These are phyloP conservation scores for Candida ipomoeae DNA, from an alignment of 805 yeast genomes.

Conservation along the genomic window DNA sequence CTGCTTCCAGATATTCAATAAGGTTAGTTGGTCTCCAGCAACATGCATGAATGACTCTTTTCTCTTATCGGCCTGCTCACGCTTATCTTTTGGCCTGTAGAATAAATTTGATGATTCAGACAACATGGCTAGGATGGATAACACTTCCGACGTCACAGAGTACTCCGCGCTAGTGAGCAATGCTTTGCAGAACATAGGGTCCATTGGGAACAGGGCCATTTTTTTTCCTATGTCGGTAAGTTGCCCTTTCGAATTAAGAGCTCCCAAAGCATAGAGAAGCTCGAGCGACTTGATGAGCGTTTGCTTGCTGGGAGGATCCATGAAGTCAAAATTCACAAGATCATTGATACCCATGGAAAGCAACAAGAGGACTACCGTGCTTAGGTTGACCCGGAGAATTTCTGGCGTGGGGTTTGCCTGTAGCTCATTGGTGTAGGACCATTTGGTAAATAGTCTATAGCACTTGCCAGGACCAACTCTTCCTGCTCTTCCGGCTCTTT, in stretches of 20 bases:
- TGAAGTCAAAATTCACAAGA: slow-evolving; percentile 75
- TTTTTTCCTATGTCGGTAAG: slow-evolving; percentile 72
- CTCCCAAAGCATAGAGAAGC: slow-evolving; percentile 81
- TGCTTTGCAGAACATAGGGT: slow-evolving; percentile 82
- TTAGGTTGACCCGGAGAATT: slow-evolving; percentile 77
- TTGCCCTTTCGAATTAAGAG: slow-evolving; percentile 73
- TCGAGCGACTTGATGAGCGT: slow-evolving; percentile 74
- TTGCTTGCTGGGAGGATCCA: slow-evolving; percentile 82
- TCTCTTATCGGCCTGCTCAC: slow-evolving; percentile 61
- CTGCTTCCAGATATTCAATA: slow-evolving; percentile 69
- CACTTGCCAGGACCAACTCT: slow-evolving; percentile 47
- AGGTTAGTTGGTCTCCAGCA: slow-evolving; percentile 76
- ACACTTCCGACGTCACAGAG: slow-evolving; percentile 61
- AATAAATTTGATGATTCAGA: slow-evolving; percentile 73
- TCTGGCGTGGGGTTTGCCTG: slow-evolving; percentile 84
- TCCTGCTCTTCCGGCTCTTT: slow-evolving; percentile 47
- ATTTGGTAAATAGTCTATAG: slow-evolving; percentile 79
- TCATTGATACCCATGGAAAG: slow-evolving; percentile 84
- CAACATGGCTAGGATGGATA: slow-evolving; percentile 78
- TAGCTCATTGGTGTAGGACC: slow-evolving; percentile 74
- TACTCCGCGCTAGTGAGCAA: slow-evolving; percentile 58
- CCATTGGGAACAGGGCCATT: slow-evolving; percentile 91
- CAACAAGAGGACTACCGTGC: slow-evolving; percentile 70
- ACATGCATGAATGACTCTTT: slow-evolving; percentile 51
- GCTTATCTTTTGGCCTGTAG: slow-evolving; percentile 64